These are phyloP conservation scores for Cyberlindnera nakhonratchasimensis DNA, from an alignment of 805 yeast species.

Conservation along the genomic window DNA sequence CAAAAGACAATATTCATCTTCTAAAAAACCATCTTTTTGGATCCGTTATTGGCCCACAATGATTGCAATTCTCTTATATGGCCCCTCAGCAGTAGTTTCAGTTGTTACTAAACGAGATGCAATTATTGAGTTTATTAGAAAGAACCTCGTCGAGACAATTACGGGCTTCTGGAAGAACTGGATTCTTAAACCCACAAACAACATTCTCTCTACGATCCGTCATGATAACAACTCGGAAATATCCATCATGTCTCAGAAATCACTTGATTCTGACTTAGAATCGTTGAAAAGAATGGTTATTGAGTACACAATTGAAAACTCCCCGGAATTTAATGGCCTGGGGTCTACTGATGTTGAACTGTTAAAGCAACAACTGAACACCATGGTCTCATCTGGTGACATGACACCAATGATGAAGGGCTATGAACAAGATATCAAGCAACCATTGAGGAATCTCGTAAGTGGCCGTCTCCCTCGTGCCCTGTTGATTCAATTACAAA, in stretches of 20 bases:
- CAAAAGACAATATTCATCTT: not conserved
- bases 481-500: conserved; percentile 87
- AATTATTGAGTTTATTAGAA: conserved; percentile 53
- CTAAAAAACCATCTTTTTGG: conserved; percentile 35
- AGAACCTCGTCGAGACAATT: conserved; percentile 60
- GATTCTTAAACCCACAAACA: conserved; percentile 72
- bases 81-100: conserved; percentile 46
- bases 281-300: conserved; percentile 86
- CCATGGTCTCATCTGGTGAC: conserved; percentile 67
- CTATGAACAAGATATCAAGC: conserved; percentile 71
- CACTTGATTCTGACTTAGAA: conserved; percentile 71
- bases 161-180: conserved; percentile 74
- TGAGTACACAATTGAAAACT: conserved; percentile 52
- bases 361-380: conserved; percentile 34
- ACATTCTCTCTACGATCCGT: conserved; percentile 74
- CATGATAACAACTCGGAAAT: conserved; percentile 74
- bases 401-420: conserved; percentile 72
- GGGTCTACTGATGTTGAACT: conserved; percentile 9
- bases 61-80: conserved; percentile 40
- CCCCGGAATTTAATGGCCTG: conserved; percentile 13
- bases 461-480: conserved; percentile 74
- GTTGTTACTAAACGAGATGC: conserved; percentile 49
- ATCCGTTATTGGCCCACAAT: conserved; percentile 68
- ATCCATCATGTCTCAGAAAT: conserved; percentile 75
- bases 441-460: conserved; percentile 59